Conservation (phyloP, 73 alveolate species). For the Blepharisma stoltei region DNA sequence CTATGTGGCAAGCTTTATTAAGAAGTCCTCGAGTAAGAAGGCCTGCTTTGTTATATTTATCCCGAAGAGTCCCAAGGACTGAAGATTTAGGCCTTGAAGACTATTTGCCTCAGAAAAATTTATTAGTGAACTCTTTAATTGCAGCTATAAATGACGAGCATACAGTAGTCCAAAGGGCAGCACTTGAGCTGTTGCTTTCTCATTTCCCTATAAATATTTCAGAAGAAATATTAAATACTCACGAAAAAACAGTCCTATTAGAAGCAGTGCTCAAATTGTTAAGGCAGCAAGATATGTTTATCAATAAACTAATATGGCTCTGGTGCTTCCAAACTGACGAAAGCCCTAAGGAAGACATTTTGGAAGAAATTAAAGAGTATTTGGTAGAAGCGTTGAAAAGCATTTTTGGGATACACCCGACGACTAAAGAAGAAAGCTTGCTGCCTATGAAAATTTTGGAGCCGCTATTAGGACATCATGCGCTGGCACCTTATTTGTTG, state of each 20-base stretch:
- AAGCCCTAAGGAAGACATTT: neutral
- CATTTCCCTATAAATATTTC: slow-evolving; percentile 3
- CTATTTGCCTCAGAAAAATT: neutral
- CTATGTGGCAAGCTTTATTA: slow-evolving; percentile 14
- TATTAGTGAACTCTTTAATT: neutral
- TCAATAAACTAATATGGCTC: no score
- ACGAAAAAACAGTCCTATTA: neutral
- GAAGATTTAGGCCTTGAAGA: neutral
- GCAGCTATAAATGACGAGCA: slow-evolving; percentile 1
- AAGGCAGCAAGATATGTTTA: neutral
- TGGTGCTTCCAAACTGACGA: neutral
- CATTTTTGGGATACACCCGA: no score
- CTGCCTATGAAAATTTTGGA: neutral
- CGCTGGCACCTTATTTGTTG: neutral
- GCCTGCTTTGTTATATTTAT: neutral
- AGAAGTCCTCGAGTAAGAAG: neutral
- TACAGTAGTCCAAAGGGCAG: neutral
- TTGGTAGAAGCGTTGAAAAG: neutral
- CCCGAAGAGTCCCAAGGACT: neutral
- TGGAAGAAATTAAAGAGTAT: neutral
- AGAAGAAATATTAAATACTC: neutral
- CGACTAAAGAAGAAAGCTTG: neutral
- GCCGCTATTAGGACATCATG: neutral
- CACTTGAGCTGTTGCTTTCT: neutral
- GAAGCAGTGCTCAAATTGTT: neutral